phyloP scores from a whole-genome alignment of 106 monocot genomes.

The Acorus gramineus region DNA sequence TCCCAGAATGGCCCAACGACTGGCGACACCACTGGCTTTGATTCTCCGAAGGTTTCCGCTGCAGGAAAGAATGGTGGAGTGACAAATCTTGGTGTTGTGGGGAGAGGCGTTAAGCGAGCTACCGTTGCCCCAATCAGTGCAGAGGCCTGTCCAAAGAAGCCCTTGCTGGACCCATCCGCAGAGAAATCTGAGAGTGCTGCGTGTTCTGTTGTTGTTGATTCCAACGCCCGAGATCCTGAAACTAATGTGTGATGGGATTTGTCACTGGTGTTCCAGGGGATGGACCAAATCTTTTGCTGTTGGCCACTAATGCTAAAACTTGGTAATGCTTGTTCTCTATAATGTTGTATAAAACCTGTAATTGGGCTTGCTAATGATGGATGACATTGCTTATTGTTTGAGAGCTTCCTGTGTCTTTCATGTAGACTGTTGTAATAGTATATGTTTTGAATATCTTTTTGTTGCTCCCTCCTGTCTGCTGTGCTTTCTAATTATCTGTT shows the following conservation, averaged over 20 bases:
- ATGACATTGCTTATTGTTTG: too few relatives aligned
- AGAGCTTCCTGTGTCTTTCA: too few relatives aligned
- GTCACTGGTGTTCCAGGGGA: too few relatives aligned
- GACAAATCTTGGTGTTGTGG: slow-evolving; percentile 86
- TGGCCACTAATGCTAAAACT: too few relatives aligned
- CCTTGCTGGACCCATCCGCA: slow-evolving; percentile 11
- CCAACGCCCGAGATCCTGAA: slow-evolving; percentile 1
- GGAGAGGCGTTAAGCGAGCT: slow-evolving; percentile 83
- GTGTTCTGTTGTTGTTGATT: slow-evolving; percentile 8
- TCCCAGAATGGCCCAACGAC: slow-evolving; percentile 25
- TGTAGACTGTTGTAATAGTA: too few relatives aligned
- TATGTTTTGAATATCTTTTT: too few relatives aligned
- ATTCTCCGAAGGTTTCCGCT: slow-evolving; percentile 48
- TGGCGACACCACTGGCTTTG: slow-evolving; percentile 30
- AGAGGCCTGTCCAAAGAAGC: slow-evolving; percentile 41
- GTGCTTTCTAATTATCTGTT: too few relatives aligned
- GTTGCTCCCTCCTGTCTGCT: too few relatives aligned
- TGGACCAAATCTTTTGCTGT: too few relatives aligned
- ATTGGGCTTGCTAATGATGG: too few relatives aligned
- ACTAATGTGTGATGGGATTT: background rate
- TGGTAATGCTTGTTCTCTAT: too few relatives aligned
- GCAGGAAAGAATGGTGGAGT: slow-evolving; percentile 36
- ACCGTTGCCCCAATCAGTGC: slow-evolving; percentile 21
- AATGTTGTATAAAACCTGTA: too few relatives aligned
- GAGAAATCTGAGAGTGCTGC: slow-evolving; percentile 20